Conservation (phyloP, 1,284 basidiomycete genomes). For the Anthracocystis walkeri region DNA sequence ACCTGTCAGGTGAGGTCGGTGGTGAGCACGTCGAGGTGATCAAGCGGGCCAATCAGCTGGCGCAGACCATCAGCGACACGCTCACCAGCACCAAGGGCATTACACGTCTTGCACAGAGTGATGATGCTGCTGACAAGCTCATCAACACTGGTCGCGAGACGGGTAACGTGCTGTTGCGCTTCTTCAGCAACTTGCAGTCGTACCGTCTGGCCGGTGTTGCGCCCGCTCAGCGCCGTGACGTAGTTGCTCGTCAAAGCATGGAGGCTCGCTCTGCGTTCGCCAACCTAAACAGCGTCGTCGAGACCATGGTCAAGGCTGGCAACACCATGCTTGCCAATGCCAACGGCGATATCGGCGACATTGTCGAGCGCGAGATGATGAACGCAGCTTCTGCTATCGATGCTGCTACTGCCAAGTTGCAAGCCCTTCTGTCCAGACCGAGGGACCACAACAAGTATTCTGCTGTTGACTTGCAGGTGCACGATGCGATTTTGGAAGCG, state of each 20-base stretch:
- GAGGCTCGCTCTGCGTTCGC: constrained; percentile 83
- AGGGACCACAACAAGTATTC: constrained; percentile 85
- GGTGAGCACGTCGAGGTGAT: constrained; percentile 98
- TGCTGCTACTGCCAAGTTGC: constrained; percentile 86
- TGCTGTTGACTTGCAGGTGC: constrained; percentile 92
- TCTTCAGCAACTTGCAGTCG: constrained; percentile 95
- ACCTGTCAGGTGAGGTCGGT: constrained; percentile 86
- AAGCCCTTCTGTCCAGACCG: constrained; percentile 88
- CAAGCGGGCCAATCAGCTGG: constrained; percentile 95
- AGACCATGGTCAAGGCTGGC: constrained; percentile 86
- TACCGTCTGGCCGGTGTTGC: constrained; percentile 78
- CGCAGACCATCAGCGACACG: constrained; percentile 91
- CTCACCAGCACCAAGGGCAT: constrained; percentile 94
- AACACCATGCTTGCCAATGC: constrained; percentile 80
- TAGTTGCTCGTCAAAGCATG: constrained; percentile 89
- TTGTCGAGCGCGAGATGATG: constrained; percentile 96
- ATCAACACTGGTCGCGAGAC: constrained; percentile 84
- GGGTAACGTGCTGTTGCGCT: constrained; percentile 87
- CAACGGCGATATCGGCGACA: constrained; percentile 93
- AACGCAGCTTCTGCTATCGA: constrained; percentile 94
- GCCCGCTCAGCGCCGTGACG: constrained; percentile 81
- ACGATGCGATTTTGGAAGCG: constrained; percentile 94
- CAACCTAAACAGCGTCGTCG: constrained; percentile 87
- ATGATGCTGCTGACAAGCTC: constrained; percentile 91
- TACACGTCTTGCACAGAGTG: constrained; percentile 88